A percentile compares a stretch with the other conserved stretches of the same genome.
Conservation (phyloP, 2,329 filamentous ascomycete genomes). For the Ustilaginoidea virens region DNA sequence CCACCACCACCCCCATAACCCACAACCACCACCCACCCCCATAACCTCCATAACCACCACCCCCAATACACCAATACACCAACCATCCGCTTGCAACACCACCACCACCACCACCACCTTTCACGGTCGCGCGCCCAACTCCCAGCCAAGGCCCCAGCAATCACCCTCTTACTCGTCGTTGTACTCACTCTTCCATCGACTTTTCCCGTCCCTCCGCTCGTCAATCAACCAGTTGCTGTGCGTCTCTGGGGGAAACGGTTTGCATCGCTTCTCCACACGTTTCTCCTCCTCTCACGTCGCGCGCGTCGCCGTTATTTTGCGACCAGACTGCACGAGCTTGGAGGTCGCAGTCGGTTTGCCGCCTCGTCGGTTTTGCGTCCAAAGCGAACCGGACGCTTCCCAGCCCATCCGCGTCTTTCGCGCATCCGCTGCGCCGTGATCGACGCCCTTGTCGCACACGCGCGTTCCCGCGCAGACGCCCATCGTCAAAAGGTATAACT, state of each 20-base stretch:
- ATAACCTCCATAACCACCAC: too few relatives aligned
- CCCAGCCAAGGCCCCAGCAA: slow-evolving; percentile 7
- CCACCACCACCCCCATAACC: slow-evolving; percentile 7
- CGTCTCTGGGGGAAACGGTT: slow-evolving; percentile 2
- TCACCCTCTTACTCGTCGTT: slow-evolving; percentile 1
- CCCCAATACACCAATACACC: too few relatives aligned
- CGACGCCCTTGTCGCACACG: slow-evolving; percentile 6
- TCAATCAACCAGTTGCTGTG: slow-evolving; percentile 1
- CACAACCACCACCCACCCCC: slow-evolving; percentile 7
- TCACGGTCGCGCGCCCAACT: slow-evolving; percentile 7
- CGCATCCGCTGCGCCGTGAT: slow-evolving; percentile 5
- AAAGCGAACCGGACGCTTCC: too few relatives aligned
- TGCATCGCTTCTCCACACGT: slow-evolving; percentile 4
- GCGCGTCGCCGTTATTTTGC: slow-evolving; percentile 4
- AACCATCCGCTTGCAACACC: slow-evolving; percentile 7
- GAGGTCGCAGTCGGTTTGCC: slow-evolving; percentile 1
- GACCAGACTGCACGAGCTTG: slow-evolving; percentile 1
- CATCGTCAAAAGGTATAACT: background rate
- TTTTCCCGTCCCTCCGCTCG: background rate
- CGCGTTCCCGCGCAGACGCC: slow-evolving; percentile 6
- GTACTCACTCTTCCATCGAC: slow-evolving; percentile 2
- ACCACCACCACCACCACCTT: slow-evolving; percentile 7
- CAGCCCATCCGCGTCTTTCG: slow-evolving; percentile 1
- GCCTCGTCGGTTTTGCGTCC: too few relatives aligned
- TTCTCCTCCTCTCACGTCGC: background rate